Base-by-base conservation (phyloP, 1,284 basidiomycete genomes). In the Naganishia cerealis region DNA sequence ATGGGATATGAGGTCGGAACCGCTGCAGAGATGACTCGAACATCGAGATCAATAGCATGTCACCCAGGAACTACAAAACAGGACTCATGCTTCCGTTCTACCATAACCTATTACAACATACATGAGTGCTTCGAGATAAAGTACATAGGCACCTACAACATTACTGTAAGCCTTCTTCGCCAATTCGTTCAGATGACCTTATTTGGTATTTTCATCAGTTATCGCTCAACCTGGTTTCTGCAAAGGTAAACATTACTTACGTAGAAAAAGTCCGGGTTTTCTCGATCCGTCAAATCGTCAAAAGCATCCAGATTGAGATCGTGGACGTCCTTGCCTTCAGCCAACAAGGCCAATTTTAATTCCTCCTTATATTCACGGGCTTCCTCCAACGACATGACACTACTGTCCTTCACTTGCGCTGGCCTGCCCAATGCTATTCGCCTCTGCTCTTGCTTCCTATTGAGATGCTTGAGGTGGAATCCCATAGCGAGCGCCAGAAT, bases 351-450 rank as follows among this genome's bases (percentile, higher is more conserved):
- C 68, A 70, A 67, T 33, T 61, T 68, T 42, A 75, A 57, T 52
- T 75, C 72, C 9, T 58, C 43, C 69, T 69, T 74, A 72, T 75
- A 75, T 21, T 69, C 72, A 16, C 71, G 71, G 18, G 75, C 74
- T 68, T 76, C 74, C 33, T 67, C 67, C 2, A 58, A 50, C 7
- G 71, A 42, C 75, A 76, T 76, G 68, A 76, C 72, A n/a, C 77
- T 78, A 21, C 75, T 77, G 68, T 79, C 77, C 71, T 77, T 75
- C 61, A 78, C 55, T 42, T 76, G 69, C 40, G 73, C 74, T 2
- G 77, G 76, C 43, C 76, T 66, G 52, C 78, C 78, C 21, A 78
- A 57, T 29, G 76, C 77, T 63, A 75, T 71, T n/a, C 78, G 73
- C 39, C 73, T 70, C 3, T 70, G 71, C 67, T 77, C 76, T 65